Percentiles rank a stretch among this genome's conserved stretches.
phyloP scores from a whole-genome alignment of 2,329 filamentous ascomycete species.

The Cadophora sp. region DNA sequence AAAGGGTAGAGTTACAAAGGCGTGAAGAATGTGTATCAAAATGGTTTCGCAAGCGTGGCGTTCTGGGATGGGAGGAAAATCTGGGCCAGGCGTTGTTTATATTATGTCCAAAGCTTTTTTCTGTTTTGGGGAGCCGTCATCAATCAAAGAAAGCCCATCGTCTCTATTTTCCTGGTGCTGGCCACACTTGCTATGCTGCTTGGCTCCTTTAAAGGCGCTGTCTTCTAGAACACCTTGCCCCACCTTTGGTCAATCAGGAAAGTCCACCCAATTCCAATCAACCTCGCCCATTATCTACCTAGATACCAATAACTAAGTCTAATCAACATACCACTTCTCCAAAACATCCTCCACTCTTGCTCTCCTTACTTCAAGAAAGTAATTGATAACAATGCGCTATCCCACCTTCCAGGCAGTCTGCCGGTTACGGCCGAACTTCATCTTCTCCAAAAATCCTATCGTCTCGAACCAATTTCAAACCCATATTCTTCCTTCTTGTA shows the following conservation, averaged over 20 bases:
- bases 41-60: conserved; percentile 27
- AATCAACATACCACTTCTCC: neutral
- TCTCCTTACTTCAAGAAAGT: neutral
- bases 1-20: conserved; percentile 30
- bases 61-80: conserved; percentile 16
- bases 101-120: neutral
- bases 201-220: neutral
- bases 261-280: conserved; percentile 1
- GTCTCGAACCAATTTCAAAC: neutral
- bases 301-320: neutral
- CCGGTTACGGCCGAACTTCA: conserved; percentile 10
- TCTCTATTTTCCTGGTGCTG: too few species aligned
- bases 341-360: conserved; percentile 7
- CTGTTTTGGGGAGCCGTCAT: too few species aligned
- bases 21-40: conserved; percentile 9
- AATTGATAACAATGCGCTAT: conserved; percentile 15
- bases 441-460: neutral
- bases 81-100: neutral
- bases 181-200: neutral
- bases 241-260: conserved; percentile 20
- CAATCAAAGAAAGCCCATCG: too few species aligned
- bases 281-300: neutral
- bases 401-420: conserved; percentile 16
- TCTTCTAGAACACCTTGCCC: neutral
- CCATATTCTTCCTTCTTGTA: neutral